A percentile compares a stretch with the other conserved stretches of the same genome.
These are phyloP conservation scores for Arachis monticola DNA, from an alignment of 331 rosid species.

Conservation along the genomic window DNA sequence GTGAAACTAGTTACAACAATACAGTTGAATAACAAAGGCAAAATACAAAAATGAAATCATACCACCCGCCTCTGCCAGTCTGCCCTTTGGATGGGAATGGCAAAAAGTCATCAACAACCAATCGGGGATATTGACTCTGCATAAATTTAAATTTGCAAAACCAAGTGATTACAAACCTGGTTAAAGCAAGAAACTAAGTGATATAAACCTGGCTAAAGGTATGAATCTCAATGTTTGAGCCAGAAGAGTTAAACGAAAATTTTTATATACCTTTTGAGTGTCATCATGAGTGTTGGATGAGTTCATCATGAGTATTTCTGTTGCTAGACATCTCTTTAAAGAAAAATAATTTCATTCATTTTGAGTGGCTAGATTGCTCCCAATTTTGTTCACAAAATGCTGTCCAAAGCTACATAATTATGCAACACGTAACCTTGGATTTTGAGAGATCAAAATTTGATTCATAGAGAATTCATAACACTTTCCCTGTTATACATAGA, in stretches of 20 bases:
- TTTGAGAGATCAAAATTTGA: no score
- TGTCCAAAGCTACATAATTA: no score
- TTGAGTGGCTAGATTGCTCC: no score
- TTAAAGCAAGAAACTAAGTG: slow-evolving; percentile 30
- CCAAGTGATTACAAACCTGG: not conserved
- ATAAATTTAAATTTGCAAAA: slow-evolving; percentile 33
- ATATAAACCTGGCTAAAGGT: slow-evolving; percentile 88
- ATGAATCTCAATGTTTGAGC: slow-evolving; percentile 76
- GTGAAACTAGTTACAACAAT: not conserved
- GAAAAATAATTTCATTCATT: no score
- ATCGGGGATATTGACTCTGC: slow-evolving; percentile 95
- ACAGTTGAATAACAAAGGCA: slow-evolving; percentile 1
- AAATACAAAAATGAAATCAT: slow-evolving; percentile 43
- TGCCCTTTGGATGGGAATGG: slow-evolving; percentile 39
- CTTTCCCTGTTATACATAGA: slow-evolving; percentile 27
- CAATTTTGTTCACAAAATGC: slow-evolving; percentile 40
- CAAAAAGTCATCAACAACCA: slow-evolving; percentile 75
- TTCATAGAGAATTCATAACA: slow-evolving; percentile 33
- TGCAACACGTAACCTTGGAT: no score
- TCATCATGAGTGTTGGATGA: slow-evolving; percentile 65
- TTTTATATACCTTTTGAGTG: slow-evolving; percentile 66
- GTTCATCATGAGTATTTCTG: no score
- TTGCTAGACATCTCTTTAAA: no score
- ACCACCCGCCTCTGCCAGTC: slow-evolving; percentile 93
- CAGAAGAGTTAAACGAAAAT: slow-evolving; percentile 24